These are phyloP conservation scores for Populus tremula DNA, from an alignment of 345 rosid species.

Conservation along the genomic window DNA sequence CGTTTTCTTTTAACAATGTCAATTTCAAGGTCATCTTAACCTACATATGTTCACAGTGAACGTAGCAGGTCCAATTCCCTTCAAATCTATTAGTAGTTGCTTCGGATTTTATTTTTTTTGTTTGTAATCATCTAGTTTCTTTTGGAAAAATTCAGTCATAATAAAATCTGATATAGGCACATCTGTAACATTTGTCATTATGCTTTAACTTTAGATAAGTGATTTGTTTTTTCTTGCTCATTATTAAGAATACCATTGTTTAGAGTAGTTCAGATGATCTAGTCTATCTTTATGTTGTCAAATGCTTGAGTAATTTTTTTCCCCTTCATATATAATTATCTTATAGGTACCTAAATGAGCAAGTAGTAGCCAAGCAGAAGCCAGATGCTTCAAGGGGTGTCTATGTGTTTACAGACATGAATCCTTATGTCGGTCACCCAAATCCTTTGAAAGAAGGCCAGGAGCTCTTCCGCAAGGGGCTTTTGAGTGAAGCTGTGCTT, in stretches of 20 bases:
- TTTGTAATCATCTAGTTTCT: background rate
- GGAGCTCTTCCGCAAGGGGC: conserved; percentile 94
- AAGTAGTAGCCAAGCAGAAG: conserved; percentile 55
- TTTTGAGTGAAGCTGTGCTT: conserved; percentile 97
- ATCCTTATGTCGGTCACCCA: conserved; percentile 97
- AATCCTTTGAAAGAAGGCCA: conserved; percentile 96
- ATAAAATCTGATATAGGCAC: background rate
- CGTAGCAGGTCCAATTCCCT: background rate
- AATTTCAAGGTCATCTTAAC: background rate
- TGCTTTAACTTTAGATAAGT: background rate
- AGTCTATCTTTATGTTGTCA: background rate
- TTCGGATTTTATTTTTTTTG: background rate
- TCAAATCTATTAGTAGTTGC: background rate
- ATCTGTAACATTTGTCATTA: background rate
- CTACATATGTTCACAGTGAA: background rate
- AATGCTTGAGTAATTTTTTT: background rate
- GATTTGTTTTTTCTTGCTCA: background rate
- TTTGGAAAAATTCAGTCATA: background rate
- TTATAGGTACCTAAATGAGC: conserved; percentile 68
- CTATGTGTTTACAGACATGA: conserved; percentile 96
- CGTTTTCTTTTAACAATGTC: background rate
- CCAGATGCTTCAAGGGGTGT: conserved; percentile 75
- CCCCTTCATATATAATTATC: background rate
- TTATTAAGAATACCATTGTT: background rate
- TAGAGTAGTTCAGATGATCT: background rate